Evolutionary conservation across 768 basidiomycete species (phyloP).

Genomic region (Termitomyces bulborhizus): DNA sequence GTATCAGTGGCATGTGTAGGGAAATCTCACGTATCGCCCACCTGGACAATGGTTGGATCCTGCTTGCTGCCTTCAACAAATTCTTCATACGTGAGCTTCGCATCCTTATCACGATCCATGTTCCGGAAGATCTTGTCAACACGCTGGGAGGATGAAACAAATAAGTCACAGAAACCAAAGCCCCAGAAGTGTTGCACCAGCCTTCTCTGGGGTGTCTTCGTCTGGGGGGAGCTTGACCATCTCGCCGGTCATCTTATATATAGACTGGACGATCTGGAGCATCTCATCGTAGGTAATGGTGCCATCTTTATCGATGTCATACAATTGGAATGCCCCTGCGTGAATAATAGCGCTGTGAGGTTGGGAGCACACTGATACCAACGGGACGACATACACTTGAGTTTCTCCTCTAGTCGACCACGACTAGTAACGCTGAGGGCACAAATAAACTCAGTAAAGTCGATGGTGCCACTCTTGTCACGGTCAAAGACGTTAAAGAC

Average conservation of each 20-base stretch:
- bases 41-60: constrained; percentile 99
- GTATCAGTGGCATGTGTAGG: background rate
- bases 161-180: constrained; percentile 6
- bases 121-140: constrained; percentile 98
- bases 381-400: constrained; percentile 70
- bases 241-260: constrained; percentile 99
- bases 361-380: constrained; percentile 7
- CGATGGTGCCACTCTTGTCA: constrained; percentile 94
- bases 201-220: constrained; percentile 99
- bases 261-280: constrained; percentile 95
- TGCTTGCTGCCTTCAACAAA: constrained; percentile 98
- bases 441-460: constrained; percentile 99
- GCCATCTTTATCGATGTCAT: constrained; percentile 98
- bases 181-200: constrained; percentile 19
- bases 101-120: constrained; percentile 96
- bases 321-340: constrained; percentile 98
- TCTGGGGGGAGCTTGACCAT: constrained; percentile 99
- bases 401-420: constrained; percentile 93
- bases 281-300: constrained; percentile 98
- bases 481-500: constrained; percentile 98
- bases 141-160: constrained; percentile 46
- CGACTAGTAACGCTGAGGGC: constrained; percentile 93
- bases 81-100: constrained; percentile 89
- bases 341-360: constrained; percentile 15
- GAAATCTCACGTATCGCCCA: constrained; percentile 18